Base-by-base conservation (phyloP, 1,284 basidiomycete species). In the Amylostereum chailletii region DNA sequence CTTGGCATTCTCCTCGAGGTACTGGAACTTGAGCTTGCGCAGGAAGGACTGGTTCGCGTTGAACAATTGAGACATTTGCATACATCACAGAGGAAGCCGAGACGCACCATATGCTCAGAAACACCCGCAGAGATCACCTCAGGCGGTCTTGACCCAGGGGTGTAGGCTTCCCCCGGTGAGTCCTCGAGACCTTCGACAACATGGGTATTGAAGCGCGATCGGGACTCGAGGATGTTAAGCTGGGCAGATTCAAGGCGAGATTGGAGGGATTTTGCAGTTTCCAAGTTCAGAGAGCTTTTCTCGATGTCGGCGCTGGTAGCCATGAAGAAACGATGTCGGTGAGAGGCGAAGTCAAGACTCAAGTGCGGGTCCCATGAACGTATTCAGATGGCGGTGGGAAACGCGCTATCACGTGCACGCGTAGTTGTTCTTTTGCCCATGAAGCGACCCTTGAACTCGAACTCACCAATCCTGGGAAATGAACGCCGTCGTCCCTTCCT, bases 1-100 rank as follows among this genome's bases (percentile, higher is more conserved):
- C 62, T 93, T 93, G 3, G 90, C 87, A 57, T 90, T 88, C 64
- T 90, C 86, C 59, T 93, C 89, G 27, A 92, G 70, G 59, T 89
- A 91, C 54, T 86, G 84, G 59, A 89, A 90, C 64, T 93, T 93
- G 29, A 92, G 76, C 57, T 86, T 85, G n/a, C 86, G 75, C 39
- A 93, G 48, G 29, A 43, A 34, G 19, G 55, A 55, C 55, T 56
- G 26, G 8, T 9, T 10, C 32, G 4, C 6, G 43, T 26, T 2
- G 8, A 45, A 40, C 19, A 11, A 36, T 47, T 33, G 44, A 50
- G 44, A 51, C 52, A 41, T 29, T 41, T 11, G 41, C 36, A 34
- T 11, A 52, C 47, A 40, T 34, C 40, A 40, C 34, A 48, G 44
- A 36, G 47, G 47, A 6, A 42, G 34, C 2, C 29, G 29, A 41